Base-by-base conservation (phyloP, 371 early-diverging fungal genomes). In the Mucor circinelloides region DNA sequence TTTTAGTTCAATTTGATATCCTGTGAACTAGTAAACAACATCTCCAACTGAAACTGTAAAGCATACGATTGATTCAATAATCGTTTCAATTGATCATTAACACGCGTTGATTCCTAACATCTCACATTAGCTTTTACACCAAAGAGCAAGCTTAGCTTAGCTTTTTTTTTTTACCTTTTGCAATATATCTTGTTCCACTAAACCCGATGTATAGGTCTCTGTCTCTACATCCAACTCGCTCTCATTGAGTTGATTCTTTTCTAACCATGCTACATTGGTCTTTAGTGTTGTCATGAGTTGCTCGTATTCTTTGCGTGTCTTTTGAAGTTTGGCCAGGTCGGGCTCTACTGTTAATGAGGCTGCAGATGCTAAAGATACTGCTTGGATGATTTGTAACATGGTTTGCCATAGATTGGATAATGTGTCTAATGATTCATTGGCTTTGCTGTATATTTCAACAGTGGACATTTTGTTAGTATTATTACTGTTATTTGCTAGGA, bases 61-160 rank as follows among this genome's bases (percentile, higher is more conserved):
- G 82, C 72, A 50, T 79, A 82, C n/a, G 82, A 75, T 48, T 82
- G 77, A 63, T 76, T 77, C 5, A 82, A 48, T n/a, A 82, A 19
- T 7, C 65, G 65, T 28, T 76, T 75, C 34, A 82, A 31, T 23
- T 77, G 69, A 19, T 77, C 73, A 7, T 75, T 75, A 0, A 79
- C 67, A 46, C 57, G 55, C n/a, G 31, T 50, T 23, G 77, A 72
- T 71, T 74, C 74, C 82, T 75, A 66, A 46, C n/a, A n/a, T n/a
- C n/a, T n/a, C n/a, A n/a, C n/a, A n/a, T n/a, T n/a, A n/a, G n/a
- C n/a, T n/a, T 19, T 50, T 25, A 50, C 4, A 25, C 12, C 25
- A 50, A 10, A 12, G 3, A 23, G 13, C 21, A 19, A 17, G 13
- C 17, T 6, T 2, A 3, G 30, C 30, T 30, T 8, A 17, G 21